A percentile compares a stretch with the other conserved stretches of the same genome.
Evolutionary conservation across 306 rosid species (phyloP).

Genomic region (Carpinus fangiana): DNA sequence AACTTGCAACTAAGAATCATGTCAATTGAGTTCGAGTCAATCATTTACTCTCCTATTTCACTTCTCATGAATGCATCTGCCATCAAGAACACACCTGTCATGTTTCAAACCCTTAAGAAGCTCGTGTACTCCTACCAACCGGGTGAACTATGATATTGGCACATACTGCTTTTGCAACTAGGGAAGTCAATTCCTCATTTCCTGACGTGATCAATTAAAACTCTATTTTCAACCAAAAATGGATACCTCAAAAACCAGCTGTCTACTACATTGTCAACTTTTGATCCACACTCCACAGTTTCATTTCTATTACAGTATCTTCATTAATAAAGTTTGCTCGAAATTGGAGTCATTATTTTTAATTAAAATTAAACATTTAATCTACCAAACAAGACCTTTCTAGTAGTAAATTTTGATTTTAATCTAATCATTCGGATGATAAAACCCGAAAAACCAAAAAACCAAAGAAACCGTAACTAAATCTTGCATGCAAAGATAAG

Average conservation of each 20-base stretch:
- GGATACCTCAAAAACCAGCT: background rate
- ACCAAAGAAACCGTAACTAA: background rate
- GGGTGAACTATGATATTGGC: background rate
- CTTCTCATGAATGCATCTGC: background rate
- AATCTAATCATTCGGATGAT: background rate
- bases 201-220: background rate
- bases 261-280: background rate
- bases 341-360: background rate
- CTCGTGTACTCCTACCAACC: background rate
- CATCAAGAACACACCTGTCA: background rate
- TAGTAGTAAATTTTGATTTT: background rate
- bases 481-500: background rate
- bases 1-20: background rate
- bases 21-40: background rate
- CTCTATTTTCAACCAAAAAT: background rate
- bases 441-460: background rate
- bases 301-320: background rate
- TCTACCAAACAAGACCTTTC: background rate
- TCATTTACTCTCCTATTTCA: background rate
- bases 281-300: background rate
- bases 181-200: background rate
- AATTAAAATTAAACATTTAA: background rate
- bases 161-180: background rate
- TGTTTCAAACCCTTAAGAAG: background rate
- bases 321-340: background rate